Percentiles rank a stretch among this genome's conserved stretches.
phyloP scores from a whole-genome alignment of 2,329 filamentous ascomycete genomes.

The Sporothrix pseudoabietina region DNA sequence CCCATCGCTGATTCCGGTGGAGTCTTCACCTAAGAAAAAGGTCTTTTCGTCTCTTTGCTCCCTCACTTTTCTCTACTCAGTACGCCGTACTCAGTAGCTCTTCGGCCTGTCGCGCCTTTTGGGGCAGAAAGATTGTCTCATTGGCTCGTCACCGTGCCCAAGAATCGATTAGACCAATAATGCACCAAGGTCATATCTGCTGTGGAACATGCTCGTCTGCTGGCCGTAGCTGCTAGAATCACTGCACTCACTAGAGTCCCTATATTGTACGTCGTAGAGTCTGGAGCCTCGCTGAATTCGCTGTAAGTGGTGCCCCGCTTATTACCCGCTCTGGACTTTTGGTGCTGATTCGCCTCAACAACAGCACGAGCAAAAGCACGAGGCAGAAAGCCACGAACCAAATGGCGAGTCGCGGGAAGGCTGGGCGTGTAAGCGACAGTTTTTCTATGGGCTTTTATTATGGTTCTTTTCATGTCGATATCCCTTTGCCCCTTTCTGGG shows the following conservation, averaged over 20 bases:
- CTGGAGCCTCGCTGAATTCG: no score
- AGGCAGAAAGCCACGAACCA: neutral
- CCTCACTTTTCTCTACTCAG: neutral
- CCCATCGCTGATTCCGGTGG: neutral
- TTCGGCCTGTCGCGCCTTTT: constrained; percentile 12
- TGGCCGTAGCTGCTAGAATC: neutral
- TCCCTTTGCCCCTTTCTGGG: neutral
- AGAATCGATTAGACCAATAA: neutral
- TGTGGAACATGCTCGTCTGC: neutral
- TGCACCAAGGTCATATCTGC: neutral
- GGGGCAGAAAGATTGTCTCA: neutral
- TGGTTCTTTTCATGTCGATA: neutral
- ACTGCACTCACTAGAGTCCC: neutral
- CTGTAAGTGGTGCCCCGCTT: neutral
- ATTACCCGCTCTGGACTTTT: neutral
- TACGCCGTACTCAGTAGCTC: neutral
- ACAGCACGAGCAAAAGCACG: neutral
- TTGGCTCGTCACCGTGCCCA: constrained; percentile 3
- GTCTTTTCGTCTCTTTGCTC: neutral
- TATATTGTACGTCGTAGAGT: neutral
- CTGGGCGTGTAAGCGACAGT: neutral
- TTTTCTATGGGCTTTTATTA: neutral
- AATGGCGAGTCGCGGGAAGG: neutral
- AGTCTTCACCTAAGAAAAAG: neutral
- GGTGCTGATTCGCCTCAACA: neutral